phyloP scores from a whole-genome alignment of 108 stramenopile species.

The Fragilaria radians region DNA sequence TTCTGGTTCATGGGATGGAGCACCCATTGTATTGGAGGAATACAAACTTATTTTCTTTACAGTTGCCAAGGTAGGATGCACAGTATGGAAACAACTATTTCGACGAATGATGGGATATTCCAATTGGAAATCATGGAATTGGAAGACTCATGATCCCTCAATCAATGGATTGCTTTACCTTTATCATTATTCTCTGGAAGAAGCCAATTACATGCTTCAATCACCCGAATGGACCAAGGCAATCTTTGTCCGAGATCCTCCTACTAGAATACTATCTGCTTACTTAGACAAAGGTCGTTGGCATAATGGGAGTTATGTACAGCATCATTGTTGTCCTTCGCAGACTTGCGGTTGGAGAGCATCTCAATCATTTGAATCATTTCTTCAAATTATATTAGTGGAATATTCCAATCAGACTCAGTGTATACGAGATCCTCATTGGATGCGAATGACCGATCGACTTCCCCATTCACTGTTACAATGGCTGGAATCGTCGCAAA shows the following conservation, averaged over 20 bases:
- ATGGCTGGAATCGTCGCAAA: background rate
- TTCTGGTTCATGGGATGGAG: background rate
- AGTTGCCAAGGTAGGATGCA: constrained; percentile 36
- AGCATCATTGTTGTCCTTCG: background rate
- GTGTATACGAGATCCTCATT: background rate
- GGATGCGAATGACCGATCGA: background rate
- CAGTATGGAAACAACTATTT: constrained; percentile 42
- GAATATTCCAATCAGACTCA: background rate
- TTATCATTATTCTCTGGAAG: constrained; percentile 15
- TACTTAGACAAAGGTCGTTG: constrained; percentile 8
- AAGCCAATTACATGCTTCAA: constrained; percentile 23
- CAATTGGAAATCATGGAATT: constrained; percentile 14
- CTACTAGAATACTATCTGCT: constrained; percentile 15
- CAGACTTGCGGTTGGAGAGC: background rate
- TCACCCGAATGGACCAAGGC: constrained; percentile 40
- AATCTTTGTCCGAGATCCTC: constrained; percentile 30
- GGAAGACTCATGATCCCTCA: constrained; percentile 10
- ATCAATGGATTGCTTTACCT: constrained; percentile 38
- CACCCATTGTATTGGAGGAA: constrained; percentile 37
- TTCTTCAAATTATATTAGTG: background rate
- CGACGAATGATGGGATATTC: constrained; percentile 42
- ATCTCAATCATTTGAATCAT: background rate
- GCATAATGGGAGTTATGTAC: background rate
- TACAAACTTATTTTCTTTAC: constrained; percentile 57
- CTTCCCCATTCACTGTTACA: no score